Evolutionary conservation across 805 yeast genomes (phyloP).

Genomic region (Yamadazyma olivae): DNA sequence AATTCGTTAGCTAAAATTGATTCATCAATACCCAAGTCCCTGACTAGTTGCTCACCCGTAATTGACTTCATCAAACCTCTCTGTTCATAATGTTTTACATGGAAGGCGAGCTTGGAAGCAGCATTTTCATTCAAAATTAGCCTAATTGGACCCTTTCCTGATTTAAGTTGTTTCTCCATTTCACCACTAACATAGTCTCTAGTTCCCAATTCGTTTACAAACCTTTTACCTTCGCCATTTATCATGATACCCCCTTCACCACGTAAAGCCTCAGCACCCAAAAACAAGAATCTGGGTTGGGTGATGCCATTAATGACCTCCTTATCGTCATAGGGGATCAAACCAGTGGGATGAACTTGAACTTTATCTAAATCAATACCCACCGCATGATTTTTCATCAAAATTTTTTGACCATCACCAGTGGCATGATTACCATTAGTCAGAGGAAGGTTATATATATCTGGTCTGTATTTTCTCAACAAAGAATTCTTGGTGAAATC

Average conservation of each 20-base stretch:
- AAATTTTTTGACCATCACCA: slow-evolving; percentile 60
- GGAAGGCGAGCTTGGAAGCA: slow-evolving; percentile 45
- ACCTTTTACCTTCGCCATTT: slow-evolving; percentile 50
- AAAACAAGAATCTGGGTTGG: slow-evolving; percentile 48
- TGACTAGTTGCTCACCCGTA: slow-evolving; percentile 41
- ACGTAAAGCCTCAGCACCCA: slow-evolving; percentile 65
- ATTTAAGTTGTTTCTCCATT: slow-evolving; percentile 42
- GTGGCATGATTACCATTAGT: slow-evolving; percentile 63
- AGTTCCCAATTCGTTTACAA: slow-evolving; percentile 59
- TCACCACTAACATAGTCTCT: slow-evolving; percentile 60
- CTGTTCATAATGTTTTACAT: slow-evolving; percentile 54
- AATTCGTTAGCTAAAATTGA: slow-evolving; percentile 30
- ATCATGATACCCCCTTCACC: slow-evolving; percentile 66
- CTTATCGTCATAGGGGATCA: slow-evolving; percentile 46
- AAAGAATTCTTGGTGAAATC: slow-evolving; percentile 54
- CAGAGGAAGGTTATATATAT: slow-evolving; percentile 51
- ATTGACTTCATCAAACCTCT: slow-evolving; percentile 51
- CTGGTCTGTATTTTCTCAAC: slow-evolving; percentile 55
- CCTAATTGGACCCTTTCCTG: slow-evolving; percentile 46
- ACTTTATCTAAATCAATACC: slow-evolving; percentile 64
- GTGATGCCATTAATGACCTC: slow-evolving; percentile 40
- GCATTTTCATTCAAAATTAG: slow-evolving; percentile 48
- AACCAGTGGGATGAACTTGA: slow-evolving; percentile 68
- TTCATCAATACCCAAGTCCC: slow-evolving; percentile 30
- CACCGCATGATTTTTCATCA: slow-evolving; percentile 48